phyloP scores from a whole-genome alignment of 2,329 filamentous ascomycete genomes.

The Fusarium azukiicola region DNA sequence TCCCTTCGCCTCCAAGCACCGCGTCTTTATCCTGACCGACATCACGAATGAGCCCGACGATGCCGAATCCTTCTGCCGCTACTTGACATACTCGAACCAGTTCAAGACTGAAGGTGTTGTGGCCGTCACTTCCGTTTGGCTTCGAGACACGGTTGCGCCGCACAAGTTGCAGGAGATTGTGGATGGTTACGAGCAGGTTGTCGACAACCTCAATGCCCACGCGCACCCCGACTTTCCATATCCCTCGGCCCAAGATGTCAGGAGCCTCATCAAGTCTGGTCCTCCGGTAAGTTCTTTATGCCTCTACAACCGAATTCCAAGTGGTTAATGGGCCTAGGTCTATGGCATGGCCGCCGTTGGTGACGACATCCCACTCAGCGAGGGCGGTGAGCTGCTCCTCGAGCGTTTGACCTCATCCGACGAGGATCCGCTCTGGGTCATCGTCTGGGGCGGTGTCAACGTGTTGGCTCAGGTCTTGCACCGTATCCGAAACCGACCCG shows the following conservation, averaged over 20 bases:
- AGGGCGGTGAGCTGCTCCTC: conserved; percentile 68
- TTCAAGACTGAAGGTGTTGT: conserved; percentile 68
- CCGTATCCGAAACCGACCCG: conserved; percentile 50
- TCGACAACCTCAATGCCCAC: conserved; percentile 71
- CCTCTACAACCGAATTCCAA: too few species aligned
- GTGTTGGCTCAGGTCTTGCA: conserved; percentile 70
- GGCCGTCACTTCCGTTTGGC: conserved; percentile 68
- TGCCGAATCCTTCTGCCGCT: conserved; percentile 67
- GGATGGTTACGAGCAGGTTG: conserved; percentile 66
- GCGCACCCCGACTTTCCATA: conserved; percentile 66
- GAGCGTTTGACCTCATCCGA: conserved; percentile 47
- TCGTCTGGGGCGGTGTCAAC: conserved; percentile 76
- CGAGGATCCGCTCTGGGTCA: conserved; percentile 70
- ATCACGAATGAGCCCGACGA: conserved; percentile 71
- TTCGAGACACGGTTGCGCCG: conserved; percentile 62
- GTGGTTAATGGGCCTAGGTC: conserved; percentile 34
- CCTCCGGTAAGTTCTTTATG: conserved; percentile 28
- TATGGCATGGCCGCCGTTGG: conserved; percentile 50
- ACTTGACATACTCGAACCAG: conserved; percentile 68
- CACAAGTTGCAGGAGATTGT: conserved; percentile 62
- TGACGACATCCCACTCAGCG: conserved; percentile 49
- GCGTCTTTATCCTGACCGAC: conserved; percentile 68
- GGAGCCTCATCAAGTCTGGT: conserved; percentile 60
- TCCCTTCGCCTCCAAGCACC: conserved; percentile 53
- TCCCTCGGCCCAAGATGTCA: conserved; percentile 61